These are phyloP conservation scores for Craspedostauros australis DNA, from an alignment of 108 stramenopile genomes.

Conservation along the genomic window DNA sequence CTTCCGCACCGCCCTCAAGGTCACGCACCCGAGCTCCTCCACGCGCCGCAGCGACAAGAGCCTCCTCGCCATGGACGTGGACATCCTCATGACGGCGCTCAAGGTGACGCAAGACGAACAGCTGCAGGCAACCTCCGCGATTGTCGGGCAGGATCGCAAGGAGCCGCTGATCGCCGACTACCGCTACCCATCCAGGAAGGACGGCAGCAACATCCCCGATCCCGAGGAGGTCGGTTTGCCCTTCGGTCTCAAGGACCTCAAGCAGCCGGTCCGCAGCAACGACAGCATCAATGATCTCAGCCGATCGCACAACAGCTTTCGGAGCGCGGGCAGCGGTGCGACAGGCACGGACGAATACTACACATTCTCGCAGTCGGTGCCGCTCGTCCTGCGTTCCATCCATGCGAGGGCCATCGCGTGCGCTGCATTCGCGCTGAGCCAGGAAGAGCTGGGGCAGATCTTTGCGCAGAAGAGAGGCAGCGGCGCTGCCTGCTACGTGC, in stretches of 20 bases:
- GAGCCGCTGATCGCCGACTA: slow-evolving; percentile 45
- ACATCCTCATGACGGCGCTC: slow-evolving; percentile 77
- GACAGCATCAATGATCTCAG: slow-evolving; percentile 19
- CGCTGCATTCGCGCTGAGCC: slow-evolving; percentile 73
- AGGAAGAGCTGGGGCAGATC: slow-evolving; percentile 84
- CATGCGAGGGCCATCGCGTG: slow-evolving; percentile 85
- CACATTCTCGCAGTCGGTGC: slow-evolving; percentile 77
- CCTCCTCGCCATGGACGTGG: slow-evolving; percentile 78
- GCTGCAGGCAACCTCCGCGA: slow-evolving; percentile 64
- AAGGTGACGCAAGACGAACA: slow-evolving; percentile 89
- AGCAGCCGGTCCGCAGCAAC: slow-evolving; percentile 29
- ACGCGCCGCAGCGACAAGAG: slow-evolving; percentile 78
- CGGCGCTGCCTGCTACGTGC: slow-evolving; percentile 73
- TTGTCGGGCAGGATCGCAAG: slow-evolving; percentile 68
- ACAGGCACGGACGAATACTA: slow-evolving; percentile 46
- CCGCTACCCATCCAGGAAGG: slow-evolving; percentile 51
- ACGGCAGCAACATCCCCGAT: slow-evolving; percentile 46
- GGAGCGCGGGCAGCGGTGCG: slow-evolving; percentile 7
- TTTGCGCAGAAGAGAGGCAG: slow-evolving; percentile 74
- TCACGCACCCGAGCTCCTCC: slow-evolving; percentile 80
- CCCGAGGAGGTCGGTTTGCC: slow-evolving; percentile 77
- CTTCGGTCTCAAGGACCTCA: slow-evolving; percentile 73
- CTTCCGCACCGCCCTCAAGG: slow-evolving; percentile 84
- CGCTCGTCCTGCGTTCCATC: slow-evolving; percentile 71
- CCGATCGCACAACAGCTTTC: slow-evolving; percentile 31